Conservation (phyloP, 169 alveolate species). For the Eimeria brunetti region DNA sequence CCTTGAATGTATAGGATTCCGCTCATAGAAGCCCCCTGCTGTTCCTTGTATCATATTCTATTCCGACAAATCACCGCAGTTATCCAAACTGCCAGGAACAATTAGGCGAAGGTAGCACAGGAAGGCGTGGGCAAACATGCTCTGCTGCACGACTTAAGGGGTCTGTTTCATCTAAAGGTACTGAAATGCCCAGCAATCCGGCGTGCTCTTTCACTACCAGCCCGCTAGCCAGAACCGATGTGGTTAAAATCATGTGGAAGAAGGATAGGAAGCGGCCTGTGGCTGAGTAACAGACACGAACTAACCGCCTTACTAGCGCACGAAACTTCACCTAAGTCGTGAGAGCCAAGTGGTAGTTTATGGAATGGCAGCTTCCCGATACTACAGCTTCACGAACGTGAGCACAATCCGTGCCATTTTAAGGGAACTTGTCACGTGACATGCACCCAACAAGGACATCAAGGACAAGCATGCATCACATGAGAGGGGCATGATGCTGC, state of each 20-base stretch:
- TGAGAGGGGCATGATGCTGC: no score
- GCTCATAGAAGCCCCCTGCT: background rate
- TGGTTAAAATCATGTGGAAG: background rate
- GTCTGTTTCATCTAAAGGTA: background rate
- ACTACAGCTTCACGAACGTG: no score
- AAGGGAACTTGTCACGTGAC: no score
- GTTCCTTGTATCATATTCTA: background rate
- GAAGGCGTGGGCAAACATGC: background rate
- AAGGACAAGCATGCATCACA: no score
- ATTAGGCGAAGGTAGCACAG: background rate
- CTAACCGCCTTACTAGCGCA: no score
- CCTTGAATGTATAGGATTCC: background rate
- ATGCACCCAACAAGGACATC: no score
- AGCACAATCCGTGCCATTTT: no score
- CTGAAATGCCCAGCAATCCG: background rate
- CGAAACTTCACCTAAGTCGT: no score
- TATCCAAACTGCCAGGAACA: background rate
- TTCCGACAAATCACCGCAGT: background rate
- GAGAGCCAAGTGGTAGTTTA: no score
- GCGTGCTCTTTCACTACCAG: background rate
- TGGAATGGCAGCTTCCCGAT: no score
- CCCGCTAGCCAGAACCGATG: background rate
- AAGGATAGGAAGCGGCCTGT: background rate
- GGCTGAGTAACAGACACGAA: no score
- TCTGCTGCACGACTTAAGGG: background rate